These are phyloP conservation scores for Fusarium bulbicola DNA, from an alignment of 2,329 filamentous ascomycete genomes.

Conservation along the genomic window DNA sequence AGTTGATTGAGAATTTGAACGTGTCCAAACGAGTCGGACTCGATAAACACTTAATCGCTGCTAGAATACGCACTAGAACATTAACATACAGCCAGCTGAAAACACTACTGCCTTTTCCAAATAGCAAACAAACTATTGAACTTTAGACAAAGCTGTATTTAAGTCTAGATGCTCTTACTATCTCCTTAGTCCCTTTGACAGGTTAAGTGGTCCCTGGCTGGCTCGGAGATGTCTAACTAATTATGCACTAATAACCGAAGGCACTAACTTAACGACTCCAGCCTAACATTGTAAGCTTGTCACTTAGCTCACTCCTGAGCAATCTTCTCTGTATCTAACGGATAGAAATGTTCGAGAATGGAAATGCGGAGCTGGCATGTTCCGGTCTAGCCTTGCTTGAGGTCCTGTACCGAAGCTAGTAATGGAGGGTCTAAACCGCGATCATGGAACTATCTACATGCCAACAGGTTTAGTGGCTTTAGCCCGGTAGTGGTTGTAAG, in stretches of 20 bases:
- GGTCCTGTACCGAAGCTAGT: not conserved
- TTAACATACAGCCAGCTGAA: not conserved
- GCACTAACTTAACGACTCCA: not conserved
- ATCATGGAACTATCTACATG: not conserved
- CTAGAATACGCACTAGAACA: too few relatives aligned
- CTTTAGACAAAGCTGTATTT: not conserved
- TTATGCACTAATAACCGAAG: not conserved
- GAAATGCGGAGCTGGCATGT: not conserved
- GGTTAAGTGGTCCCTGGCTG: not conserved
- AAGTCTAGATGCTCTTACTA: not conserved
- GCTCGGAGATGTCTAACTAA: not conserved
- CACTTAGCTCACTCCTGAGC: not conserved
- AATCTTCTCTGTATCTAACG: not conserved
- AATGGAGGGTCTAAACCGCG: not conserved
- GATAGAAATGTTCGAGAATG: not conserved
- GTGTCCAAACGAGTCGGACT: accelerated
- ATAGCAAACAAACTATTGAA: not conserved
- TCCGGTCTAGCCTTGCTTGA: not conserved
- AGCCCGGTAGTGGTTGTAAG: not conserved
- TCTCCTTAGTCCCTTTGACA: not conserved
- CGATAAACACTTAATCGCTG: accelerated
- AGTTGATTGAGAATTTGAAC: too few relatives aligned
- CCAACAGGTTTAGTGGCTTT: not conserved
- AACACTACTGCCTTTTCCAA: accelerated
- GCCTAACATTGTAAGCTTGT: not conserved